Percentiles rank a stretch among this genome's conserved stretches.
Evolutionary conservation across 495 filamentous ascomycete genomes (phyloP).

Genomic region (Glutinoglossum americanum): DNA sequence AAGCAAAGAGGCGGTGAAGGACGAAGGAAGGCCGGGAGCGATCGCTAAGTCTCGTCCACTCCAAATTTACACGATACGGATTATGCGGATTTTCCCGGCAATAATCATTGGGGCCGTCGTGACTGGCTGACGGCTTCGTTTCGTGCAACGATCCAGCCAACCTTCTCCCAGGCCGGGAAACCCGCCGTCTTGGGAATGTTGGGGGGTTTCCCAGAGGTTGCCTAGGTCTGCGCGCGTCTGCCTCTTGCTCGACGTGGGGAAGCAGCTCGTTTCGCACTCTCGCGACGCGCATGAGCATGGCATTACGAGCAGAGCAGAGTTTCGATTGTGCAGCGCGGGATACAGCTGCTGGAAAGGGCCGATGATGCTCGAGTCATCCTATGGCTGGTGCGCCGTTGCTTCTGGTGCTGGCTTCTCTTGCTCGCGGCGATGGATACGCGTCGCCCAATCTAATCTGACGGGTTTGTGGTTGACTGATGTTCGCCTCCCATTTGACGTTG

Average conservation of each 20-base stretch:
- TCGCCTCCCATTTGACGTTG: too few species aligned
- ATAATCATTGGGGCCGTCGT: too few species aligned
- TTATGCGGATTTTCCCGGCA: neutral
- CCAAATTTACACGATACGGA: too few species aligned
- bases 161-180: neutral
- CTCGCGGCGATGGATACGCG: neutral
- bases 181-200: neutral
- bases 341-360: neutral
- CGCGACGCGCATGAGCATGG: neutral
- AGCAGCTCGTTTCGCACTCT: too few species aligned
- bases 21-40: neutral
- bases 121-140: too few species aligned
- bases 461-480: neutral
- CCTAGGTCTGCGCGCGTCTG: too few species aligned
- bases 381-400: neutral
- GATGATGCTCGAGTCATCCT: neutral
- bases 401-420: neutral
- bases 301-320: neutral
- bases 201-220: too few species aligned
- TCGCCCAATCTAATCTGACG: neutral
- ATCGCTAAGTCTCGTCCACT: neutral
- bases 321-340: neutral
- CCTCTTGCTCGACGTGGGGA: neutral
- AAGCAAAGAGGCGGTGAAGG: conserved; percentile 1
- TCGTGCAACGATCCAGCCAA: too few species aligned